Evolutionary conservation across 2,329 filamentous ascomycete species (phyloP), one percentile per base, ranked within the genome.

Genomic region (Verticillium nonalfalfae): DNA sequence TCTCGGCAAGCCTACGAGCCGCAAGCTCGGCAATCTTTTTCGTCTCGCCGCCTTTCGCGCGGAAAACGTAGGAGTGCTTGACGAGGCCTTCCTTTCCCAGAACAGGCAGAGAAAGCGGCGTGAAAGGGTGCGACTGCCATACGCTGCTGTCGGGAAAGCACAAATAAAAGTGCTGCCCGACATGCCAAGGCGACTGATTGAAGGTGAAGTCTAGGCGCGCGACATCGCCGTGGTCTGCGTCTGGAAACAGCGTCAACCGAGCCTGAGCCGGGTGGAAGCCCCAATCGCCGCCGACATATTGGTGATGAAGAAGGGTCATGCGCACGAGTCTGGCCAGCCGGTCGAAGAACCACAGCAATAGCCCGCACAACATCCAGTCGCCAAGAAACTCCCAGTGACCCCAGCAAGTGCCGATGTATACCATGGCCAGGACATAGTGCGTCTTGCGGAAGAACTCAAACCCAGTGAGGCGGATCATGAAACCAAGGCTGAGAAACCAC

Each of bases 371-470:
- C 70, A 92, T 80, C 75, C 88, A 92, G 70, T 86, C 90, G 56
- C 82, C 79, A 2, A 93, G 76, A 58, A 86, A 77, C 57, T 79
- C 72, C 90, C 90, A 93, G 70, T 93, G 90, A 1, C 82, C 89
- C 83, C 88, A 91, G 72, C 88, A 89, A 2, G 88, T 88, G 3
- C 88, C 90, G 11, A 93, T 83, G 71, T 91, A 93, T 4, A 92
- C 72, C 76, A 89, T 85, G 13, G 89, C 90, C 2, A 92, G 77
- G 14, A 91, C 77, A 67, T 90, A 91, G 70, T 93, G 90, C 0
- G 83, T 76, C 70, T 91, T 91, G 63, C 89, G 82, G 78, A 93
- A 93, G 73, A 89, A 86, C 68, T 93, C 90, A 72, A 93, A 91
- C 2, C 90, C 90, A 0, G 88, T 91, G 57, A 81, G 73, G 7